Conservation (phyloP, 345 rosid genomes). For the Erysimum cheiranthoides region DNA sequence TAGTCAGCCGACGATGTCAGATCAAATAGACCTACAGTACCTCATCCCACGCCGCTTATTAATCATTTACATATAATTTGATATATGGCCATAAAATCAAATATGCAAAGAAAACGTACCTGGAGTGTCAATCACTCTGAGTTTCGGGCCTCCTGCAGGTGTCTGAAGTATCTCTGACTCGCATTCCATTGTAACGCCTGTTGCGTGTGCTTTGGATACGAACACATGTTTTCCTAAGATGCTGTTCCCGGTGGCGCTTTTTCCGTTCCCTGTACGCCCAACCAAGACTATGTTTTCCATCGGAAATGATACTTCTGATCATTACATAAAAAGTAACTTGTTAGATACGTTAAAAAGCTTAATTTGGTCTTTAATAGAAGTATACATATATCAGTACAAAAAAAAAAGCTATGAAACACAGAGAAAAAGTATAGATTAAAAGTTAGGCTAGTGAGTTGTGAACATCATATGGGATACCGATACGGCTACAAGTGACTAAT, state of each 20-base stretch:
- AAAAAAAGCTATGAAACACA: too few relatives aligned
- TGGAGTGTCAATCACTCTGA: constrained; percentile 84
- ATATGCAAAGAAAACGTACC: constrained; percentile 38
- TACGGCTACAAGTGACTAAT: too few relatives aligned
- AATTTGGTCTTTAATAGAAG: too few relatives aligned
- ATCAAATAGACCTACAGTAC: background rate
- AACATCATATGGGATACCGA: too few relatives aligned
- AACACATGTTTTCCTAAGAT: constrained; percentile 65
- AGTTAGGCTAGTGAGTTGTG: too few relatives aligned
- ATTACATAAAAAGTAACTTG: too few relatives aligned
- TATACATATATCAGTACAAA: too few relatives aligned
- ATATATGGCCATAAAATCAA: too few relatives aligned
- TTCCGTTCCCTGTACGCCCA: constrained; percentile 89
- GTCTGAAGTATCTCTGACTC: constrained; percentile 51
- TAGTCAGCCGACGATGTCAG: constrained; percentile 57
- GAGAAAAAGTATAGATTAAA: too few relatives aligned
- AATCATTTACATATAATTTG: too few relatives aligned
- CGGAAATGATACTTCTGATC: background rate
- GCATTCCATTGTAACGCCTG: constrained; percentile 71
- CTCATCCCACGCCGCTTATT: too few relatives aligned
- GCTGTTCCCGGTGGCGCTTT: constrained; percentile 83
- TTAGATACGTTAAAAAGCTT: too few relatives aligned
- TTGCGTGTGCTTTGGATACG: constrained; percentile 64
- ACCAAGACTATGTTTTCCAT: constrained; percentile 67
- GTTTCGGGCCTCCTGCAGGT: constrained; percentile 49